Evolutionary conservation across 805 yeast genomes (phyloP).

Genomic region (Lipomyces kockii): DNA sequence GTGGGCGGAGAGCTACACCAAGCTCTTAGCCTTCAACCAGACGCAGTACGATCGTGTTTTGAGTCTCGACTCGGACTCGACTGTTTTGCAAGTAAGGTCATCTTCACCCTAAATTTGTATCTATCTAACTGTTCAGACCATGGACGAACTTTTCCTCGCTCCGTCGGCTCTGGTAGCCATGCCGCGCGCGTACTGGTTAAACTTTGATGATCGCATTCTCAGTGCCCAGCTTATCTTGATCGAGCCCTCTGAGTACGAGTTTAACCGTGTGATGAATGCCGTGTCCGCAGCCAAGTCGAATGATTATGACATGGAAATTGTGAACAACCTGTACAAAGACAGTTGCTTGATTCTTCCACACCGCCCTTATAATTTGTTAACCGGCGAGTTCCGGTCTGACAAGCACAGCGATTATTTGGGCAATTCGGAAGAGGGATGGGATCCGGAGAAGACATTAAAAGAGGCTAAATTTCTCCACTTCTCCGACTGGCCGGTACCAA

Average conservation of each 20-base stretch:
- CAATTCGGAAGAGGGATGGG: background rate
- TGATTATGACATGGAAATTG: constrained; percentile 11
- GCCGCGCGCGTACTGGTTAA: constrained; percentile 9
- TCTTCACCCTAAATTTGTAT: background rate
- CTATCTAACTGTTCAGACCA: constrained; percentile 44
- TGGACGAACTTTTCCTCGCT: constrained; percentile 56
- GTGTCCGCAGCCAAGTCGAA: background rate
- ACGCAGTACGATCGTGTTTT: constrained; percentile 56
- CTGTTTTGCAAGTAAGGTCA: constrained; percentile 46
- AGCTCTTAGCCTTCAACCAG: constrained; percentile 57
- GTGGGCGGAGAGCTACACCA: constrained; percentile 64
- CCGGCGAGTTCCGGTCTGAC: constrained; percentile 9
- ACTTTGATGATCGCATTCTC: background rate
- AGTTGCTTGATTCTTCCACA: constrained; percentile 3
- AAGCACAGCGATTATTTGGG: background rate
- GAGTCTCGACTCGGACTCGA: constrained; percentile 62
- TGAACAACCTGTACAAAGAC: constrained; percentile 4
- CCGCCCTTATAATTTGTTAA: background rate
- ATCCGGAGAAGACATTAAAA: background rate
- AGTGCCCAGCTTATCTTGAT: constrained; percentile 5
- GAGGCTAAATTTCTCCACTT: constrained; percentile 3
- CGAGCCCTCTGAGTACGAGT: constrained; percentile 1
- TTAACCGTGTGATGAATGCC: constrained; percentile 4
- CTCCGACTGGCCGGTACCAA: constrained; percentile 10
- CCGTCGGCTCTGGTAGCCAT: constrained; percentile 2